A percentile compares a stretch with the other conserved stretches of the same genome.
phyloP scores from a whole-genome alignment of 441 rosid species.

The Mallotus repandus region DNA sequence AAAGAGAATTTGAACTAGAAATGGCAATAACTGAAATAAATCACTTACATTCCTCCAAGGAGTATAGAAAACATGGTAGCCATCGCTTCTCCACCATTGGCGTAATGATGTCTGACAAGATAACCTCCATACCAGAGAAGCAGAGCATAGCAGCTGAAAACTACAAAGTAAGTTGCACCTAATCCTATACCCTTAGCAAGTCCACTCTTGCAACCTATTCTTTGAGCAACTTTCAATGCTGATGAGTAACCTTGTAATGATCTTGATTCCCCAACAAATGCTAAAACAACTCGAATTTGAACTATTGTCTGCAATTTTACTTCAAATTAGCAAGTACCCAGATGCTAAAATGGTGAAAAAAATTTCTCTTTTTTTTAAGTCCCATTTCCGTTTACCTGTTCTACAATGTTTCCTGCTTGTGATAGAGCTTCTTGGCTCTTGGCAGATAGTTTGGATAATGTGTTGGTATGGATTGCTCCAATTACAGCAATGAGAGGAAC shows the following conservation, averaged over 20 bases:
- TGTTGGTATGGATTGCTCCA: constrained; percentile 80
- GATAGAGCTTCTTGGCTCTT: constrained; percentile 90
- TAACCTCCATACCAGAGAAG: constrained; percentile 99
- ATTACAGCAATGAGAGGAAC: constrained; percentile 97
- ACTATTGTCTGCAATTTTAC: constrained; percentile 70
- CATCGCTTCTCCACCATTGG: constrained; percentile 97
- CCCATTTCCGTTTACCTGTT: constrained; percentile 56
- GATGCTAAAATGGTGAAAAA: constrained; percentile 25
- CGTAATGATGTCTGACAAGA: constrained; percentile 87
- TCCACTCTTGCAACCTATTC: constrained; percentile 83
- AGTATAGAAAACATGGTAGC: constrained; percentile 98
- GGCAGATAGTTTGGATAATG: constrained; percentile 74
- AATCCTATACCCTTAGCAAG: constrained; percentile 94
- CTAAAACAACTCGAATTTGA: constrained; percentile 89
- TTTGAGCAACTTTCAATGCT: constrained; percentile 77
- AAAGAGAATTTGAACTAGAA: constrained; percentile 13
- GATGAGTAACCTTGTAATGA: constrained; percentile 82
- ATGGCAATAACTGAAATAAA: no score
- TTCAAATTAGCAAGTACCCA: constrained; percentile 33
- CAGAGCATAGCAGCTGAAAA: constrained; percentile 91
- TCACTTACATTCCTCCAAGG: constrained; percentile 95
- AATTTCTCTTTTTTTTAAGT: no score
- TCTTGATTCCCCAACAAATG: constrained; percentile 94
- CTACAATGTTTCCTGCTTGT: constrained; percentile 90
- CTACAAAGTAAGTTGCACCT: constrained; percentile 95